These are phyloP conservation scores for Rhytidhysteron rufulum DNA, from an alignment of 2,329 filamentous ascomycete genomes.

Conservation along the genomic window DNA sequence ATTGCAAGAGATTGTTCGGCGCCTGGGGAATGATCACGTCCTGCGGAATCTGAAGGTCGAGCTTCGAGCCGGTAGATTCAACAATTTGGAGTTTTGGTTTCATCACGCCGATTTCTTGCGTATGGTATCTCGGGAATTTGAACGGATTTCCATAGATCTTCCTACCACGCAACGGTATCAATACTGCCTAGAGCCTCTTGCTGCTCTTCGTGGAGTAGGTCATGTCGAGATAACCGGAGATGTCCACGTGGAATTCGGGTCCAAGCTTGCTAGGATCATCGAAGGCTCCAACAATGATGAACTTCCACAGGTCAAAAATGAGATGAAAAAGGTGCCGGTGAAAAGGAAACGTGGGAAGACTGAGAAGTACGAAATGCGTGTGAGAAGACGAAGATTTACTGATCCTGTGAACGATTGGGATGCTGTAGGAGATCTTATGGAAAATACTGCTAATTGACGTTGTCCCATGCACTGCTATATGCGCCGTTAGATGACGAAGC, in stretches of 20 bases:
- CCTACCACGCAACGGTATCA: too few species aligned
- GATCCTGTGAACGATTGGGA: not conserved
- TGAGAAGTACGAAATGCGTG: not conserved
- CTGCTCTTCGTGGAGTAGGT: not conserved
- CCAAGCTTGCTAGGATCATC: not conserved
- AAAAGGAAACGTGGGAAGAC: not conserved
- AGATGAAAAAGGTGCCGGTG: not conserved
- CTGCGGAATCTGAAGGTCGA: not conserved
- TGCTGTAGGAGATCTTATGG: not conserved
- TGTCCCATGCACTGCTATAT: too few species aligned
- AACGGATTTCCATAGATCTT: too few species aligned
- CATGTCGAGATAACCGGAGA: not conserved
- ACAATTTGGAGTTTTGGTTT: not conserved
- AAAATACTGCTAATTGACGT: not conserved
- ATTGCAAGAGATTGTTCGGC: not conserved
- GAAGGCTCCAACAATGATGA: not conserved
- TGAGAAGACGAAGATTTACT: not conserved
- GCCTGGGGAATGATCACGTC: not conserved
- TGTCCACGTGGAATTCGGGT: not conserved
- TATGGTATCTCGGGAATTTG: too few species aligned
- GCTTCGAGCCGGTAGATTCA: not conserved
- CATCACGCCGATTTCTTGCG: not conserved
- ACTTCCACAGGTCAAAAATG: not conserved
- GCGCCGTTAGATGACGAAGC: too few species aligned
- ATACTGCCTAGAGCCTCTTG: constrained; percentile 1